Evolutionary conservation across 2,329 filamentous ascomycete species (phyloP).

Genomic region (Amesomyces nigricolor): DNA sequence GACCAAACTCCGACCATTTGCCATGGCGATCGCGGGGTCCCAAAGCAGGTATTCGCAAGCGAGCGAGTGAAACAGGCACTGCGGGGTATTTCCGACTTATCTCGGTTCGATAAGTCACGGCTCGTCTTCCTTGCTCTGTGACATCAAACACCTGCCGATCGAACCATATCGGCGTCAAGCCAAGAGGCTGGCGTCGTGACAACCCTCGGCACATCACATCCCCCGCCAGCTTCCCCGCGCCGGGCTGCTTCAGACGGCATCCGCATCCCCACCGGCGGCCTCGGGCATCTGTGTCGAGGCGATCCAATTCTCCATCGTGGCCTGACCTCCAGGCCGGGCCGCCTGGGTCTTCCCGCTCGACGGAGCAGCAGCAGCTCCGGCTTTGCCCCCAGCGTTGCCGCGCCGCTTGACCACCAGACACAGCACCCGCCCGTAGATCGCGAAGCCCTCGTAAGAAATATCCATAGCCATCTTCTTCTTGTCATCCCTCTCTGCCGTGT

Average conservation of each 20-base stretch:
- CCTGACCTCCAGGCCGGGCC: constrained; percentile 48
- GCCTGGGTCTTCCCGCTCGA: constrained; percentile 15
- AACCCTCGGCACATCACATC: constrained; percentile 8
- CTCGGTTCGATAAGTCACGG: not conserved
- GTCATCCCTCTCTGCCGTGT: constrained; percentile 49
- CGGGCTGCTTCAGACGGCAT: constrained; percentile 13
- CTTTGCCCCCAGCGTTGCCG: constrained; percentile 29
- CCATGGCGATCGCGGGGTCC: constrained; percentile 1
- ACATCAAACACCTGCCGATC: constrained; percentile 14
- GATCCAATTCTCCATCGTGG: constrained; percentile 81
- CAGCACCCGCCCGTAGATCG: constrained; percentile 87
- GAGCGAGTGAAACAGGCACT: constrained; percentile 9
- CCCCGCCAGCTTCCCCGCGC: too few species aligned
- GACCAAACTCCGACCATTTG: not conserved
- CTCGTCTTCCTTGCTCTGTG: constrained; percentile 2
- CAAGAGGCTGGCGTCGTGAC: constrained; percentile 1
- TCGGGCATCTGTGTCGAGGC: constrained; percentile 64
- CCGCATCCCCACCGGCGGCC: constrained; percentile 29
- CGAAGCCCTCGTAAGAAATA: constrained; percentile 90
- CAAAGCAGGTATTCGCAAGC: constrained; percentile 6
- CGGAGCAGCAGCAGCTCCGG: constrained; percentile 23
- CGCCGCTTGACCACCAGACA: constrained; percentile 83
- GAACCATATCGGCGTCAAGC: not conserved
- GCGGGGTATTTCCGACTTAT: constrained; percentile 1
- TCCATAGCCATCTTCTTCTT: constrained; percentile 89